A percentile compares a stretch with the other conserved stretches of the same genome.
phyloP scores from a whole-genome alignment of 257 asterid genomes.

The Penstemon barbatus region DNA sequence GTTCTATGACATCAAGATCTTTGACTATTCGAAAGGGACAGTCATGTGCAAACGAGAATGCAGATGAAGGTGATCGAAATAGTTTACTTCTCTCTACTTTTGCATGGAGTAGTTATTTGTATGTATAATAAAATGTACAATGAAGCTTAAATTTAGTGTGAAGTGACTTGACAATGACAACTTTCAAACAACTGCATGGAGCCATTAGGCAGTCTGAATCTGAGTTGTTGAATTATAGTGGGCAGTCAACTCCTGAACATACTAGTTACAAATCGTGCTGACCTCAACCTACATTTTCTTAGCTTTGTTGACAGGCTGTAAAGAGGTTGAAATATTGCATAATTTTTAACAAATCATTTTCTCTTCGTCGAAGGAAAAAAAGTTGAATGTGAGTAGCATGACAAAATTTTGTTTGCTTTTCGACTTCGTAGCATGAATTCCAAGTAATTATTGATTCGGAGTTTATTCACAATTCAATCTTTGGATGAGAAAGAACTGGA shows the following conservation, averaged over 20 bases:
- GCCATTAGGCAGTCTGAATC: neutral
- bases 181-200: conserved; percentile 20
- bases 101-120: conserved; percentile 16
- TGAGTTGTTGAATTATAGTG: conserved; percentile 5
- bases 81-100: neutral
- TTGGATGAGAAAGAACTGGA: neutral
- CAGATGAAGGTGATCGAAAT: conserved; percentile 74
- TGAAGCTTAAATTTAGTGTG: conserved; percentile 15
- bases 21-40: conserved; percentile 72
- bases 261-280: conserved; percentile 1
- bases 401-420: neutral
- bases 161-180: conserved; percentile 14
- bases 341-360: neutral
- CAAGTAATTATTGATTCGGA: conserved; percentile 5
- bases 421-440: conserved; percentile 12
- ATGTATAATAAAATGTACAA: conserved; percentile 1
- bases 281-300: neutral
- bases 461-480: conserved; percentile 2
- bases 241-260: neutral
- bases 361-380: neutral
- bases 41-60: conserved; percentile 56
- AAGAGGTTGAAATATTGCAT: neutral
- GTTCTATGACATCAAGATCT: conserved; percentile 61
- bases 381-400: neutral
- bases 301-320: conserved; percentile 9